Base-by-base conservation (phyloP, 352 stramenopile genomes). In the Phytophthora ohioensis region DNA sequence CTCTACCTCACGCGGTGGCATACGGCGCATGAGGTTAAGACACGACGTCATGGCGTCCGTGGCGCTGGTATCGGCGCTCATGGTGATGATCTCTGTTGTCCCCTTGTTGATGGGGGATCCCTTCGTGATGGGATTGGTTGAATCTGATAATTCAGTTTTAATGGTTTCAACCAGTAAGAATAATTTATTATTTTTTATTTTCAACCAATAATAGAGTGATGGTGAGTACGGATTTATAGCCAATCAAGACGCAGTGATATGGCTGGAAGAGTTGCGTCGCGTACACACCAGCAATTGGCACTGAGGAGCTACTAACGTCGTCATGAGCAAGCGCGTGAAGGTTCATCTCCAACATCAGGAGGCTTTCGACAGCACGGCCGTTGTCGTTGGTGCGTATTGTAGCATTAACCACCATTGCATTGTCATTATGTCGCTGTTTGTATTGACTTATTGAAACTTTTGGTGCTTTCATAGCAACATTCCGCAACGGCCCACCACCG, bases 11-110 rank as follows among this genome's bases (percentile, higher is more conserved):
- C 84, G 85, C 21, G 92, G 91, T 15, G 91, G 91, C 88, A 98
- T 93, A 64, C 90, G 88, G 47, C 90, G 86, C 85, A 97, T 95
- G 42, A 97, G 80, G 69, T 97, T 97, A 36, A 97, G 78, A 74
- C 88, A 93, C 65, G 87, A 71, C 49, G 83, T 94, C 78, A 96
- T 85, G 61, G 56, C 79, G 55, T 74, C 72, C 38, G 83, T 70
- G n/a, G 31, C 38, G 46, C 21, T 55, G n/a, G 54, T 7, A 32
- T 72, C 71, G 0, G 51, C 35, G 35, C 48, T 78, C 72, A 76
- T 71, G 41, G 9, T 30, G 27, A n/a, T 15, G 11, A 39, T 48
- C 17, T 49, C 15, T 63, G 38, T 61, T 47, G 69, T 67, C 38
- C 51, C 39, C 35, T 46, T 64, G 11, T 53, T 48, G 11, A 57